Base-by-base conservation (phyloP, 129 eudicot species). In the Gnaphalium uliginosum region DNA sequence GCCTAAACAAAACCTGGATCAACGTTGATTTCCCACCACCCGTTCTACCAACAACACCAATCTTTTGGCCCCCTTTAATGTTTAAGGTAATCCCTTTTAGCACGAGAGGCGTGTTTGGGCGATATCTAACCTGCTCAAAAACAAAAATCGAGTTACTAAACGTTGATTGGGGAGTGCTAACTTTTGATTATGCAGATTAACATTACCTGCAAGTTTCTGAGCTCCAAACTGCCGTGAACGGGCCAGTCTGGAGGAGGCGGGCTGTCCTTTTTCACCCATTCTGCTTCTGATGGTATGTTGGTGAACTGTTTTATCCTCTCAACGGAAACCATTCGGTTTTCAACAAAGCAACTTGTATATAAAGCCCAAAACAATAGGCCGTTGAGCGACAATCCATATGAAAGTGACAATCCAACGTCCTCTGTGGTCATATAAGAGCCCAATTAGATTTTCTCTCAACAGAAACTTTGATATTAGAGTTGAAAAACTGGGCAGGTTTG, bases 11-110 rank as follows among this genome's bases (percentile, higher is more conserved):
- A 73, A 87, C 99, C 56, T 95, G 99, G 43, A 95, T 81, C 43
- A 95, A 75, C 53, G 99, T 95, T 15, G 99, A 91, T 73, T 95
- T 95, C 64, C 99, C 99, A 18, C 99, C 92, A 3, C 99, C 99
- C 0, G 97, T 95, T 57, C 99, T 83, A 46, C 99, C 99, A 65
- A 95, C 99, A 66, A 95, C 87, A 10, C 99, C 97, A 4, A 86
- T 84, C 88, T 95, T 91, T 78, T 89, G 89, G 2, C 97, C 97
- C 32, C 96, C 99, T 68, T 61, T 76, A 61, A 91, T 87, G 81
- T 82, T 87, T 22, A 91, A 77, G 6, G 89, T 82, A 24, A 95
- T 83, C 46, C 99, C 97, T 73, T 87, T 89, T 2, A 91, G 86
- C 46, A 95, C 87, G 1, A 89, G 82, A 29, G 99, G 99, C 22